Base-by-base conservation (phyloP, 176 grass and related monocot species). In the Eragrostis nindensis region DNA sequence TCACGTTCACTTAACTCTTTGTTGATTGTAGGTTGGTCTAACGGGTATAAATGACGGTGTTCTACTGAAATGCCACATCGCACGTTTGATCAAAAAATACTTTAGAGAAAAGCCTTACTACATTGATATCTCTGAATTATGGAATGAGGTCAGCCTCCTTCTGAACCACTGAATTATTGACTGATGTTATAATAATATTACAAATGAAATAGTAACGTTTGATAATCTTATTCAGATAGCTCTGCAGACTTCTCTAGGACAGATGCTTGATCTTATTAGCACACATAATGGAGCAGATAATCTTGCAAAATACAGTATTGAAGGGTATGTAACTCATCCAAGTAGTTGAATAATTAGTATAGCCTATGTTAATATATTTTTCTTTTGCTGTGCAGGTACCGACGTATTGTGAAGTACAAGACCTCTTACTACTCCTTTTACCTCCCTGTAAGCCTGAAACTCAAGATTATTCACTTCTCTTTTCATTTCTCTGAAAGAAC, bases 401-500 rank as follows among this genome's bases (percentile, higher is more conserved):
- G 50, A 22, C 86, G 83, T 16, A 89, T 92, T 89, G 90, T 92
- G 2, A 88, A 88, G 38, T 88, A 92, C 66, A 89, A 92, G 73
- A 92, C 86, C 57, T 67, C 86, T 59, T 92, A 89, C 52, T 92
- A 89, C 46, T 89, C 86, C 45, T 92, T 92, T 79, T 92, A 92
- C 54, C 90, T 92, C 15, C 90, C 90, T 6, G 90, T 92, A 79
- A 86, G 86, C 78, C 49, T 5, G 7, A 55, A 78, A 55, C 13
- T 76, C 7, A 16, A 7, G 21, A 59, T 0, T 44, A 26, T 19
- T 32, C 27, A 39, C 3, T 30, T 19, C 25, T 63, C 26, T 64
- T 6, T 36, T 22, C 26, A 36, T 77, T 24, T 57, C 27, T 19
- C 16, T 25, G 3, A 26, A 26, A 44, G 22, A 8, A 42, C 15